A percentile compares a stretch with the other conserved stretches of the same genome.
phyloP scores from a whole-genome alignment of 257 asterid species.

The Galeopsis tetrahit region DNA sequence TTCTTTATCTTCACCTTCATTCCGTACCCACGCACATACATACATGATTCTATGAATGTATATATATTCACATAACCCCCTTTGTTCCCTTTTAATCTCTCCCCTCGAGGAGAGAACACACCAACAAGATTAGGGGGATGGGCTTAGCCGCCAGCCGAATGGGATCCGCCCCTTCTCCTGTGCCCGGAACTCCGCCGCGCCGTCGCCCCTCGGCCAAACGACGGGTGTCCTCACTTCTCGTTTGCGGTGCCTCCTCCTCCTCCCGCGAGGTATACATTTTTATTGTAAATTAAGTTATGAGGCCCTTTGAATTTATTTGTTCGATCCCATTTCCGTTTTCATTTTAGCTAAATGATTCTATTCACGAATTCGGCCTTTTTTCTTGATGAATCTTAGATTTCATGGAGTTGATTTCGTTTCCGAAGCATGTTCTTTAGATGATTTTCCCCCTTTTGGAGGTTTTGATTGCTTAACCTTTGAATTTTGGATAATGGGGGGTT shows the following conservation, averaged over 20 bases:
- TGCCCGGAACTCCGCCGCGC: constrained; percentile 27
- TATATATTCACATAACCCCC: constrained; percentile 3
- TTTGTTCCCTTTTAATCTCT: constrained; percentile 16
- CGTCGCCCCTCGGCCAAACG: constrained; percentile 37
- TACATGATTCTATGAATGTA: background rate
- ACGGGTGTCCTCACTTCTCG: constrained; percentile 42
- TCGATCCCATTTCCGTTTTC: background rate
- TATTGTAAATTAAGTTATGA: background rate
- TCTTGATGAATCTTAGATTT: background rate
- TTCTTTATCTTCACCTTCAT: constrained; percentile 5
- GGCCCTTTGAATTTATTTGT: background rate
- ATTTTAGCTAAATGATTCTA: constrained; percentile 1
- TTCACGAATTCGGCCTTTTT: background rate
- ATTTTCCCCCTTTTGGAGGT: constrained; percentile 6
- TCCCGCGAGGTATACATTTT: constrained; percentile 28
- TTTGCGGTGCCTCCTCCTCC: constrained; percentile 44
- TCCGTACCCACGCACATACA: constrained; percentile 16
- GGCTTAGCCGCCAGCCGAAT: constrained; percentile 40
- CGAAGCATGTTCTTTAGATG: background rate
- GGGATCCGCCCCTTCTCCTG: constrained; percentile 39
- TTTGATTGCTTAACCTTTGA: background rate
- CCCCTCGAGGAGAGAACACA: constrained; percentile 23
- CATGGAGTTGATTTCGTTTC: constrained; percentile 20
- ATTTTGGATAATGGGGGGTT: constrained; percentile 9
- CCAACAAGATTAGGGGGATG: constrained; percentile 34